phyloP scores from a whole-genome alignment of 116 monocot species.

The Trichopus zeylanicus region DNA sequence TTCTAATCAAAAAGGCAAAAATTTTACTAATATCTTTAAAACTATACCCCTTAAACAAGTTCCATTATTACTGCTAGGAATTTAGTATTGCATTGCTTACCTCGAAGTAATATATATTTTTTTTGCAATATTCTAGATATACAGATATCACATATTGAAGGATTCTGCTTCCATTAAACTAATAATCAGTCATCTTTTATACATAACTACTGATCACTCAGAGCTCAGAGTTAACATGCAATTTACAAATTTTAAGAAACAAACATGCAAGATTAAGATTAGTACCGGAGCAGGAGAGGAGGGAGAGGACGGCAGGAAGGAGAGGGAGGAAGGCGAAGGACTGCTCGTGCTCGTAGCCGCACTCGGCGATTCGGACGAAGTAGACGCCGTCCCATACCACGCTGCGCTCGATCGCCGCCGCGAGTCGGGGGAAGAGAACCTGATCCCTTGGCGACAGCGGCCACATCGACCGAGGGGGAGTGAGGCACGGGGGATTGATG shows the following conservation, averaged over 20 bases:
- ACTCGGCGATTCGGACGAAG: slow-evolving; percentile 78
- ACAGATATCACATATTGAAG: no score
- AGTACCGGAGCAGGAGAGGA: slow-evolving; percentile 61
- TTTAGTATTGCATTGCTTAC: no score
- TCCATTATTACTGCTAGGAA: no score
- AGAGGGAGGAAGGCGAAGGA: slow-evolving; percentile 82
- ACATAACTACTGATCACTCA: neutral
- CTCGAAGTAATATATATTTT: no score
- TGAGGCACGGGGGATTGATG: slow-evolving; percentile 71
- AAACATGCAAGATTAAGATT: neutral
- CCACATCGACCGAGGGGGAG: neutral
- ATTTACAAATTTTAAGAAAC: neutral
- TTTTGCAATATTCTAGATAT: no score
- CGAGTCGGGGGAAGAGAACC: slow-evolving; percentile 29
- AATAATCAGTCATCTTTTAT: no score
- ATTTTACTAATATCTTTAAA: no score
- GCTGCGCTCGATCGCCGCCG: slow-evolving; percentile 49
- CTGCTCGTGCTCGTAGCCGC: slow-evolving; percentile 98
- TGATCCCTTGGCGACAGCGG: neutral
- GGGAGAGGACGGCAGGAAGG: slow-evolving; percentile 40
- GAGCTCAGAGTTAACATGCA: neutral
- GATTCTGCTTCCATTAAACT: no score
- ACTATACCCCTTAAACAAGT: no score
- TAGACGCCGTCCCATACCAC: slow-evolving; percentile 89
- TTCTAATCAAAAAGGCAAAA: no score